Percentiles rank a stretch among this genome's conserved stretches.
Conservation (phyloP, 2,329 filamentous ascomycete species). For the Aureobasidium sp. region DNA sequence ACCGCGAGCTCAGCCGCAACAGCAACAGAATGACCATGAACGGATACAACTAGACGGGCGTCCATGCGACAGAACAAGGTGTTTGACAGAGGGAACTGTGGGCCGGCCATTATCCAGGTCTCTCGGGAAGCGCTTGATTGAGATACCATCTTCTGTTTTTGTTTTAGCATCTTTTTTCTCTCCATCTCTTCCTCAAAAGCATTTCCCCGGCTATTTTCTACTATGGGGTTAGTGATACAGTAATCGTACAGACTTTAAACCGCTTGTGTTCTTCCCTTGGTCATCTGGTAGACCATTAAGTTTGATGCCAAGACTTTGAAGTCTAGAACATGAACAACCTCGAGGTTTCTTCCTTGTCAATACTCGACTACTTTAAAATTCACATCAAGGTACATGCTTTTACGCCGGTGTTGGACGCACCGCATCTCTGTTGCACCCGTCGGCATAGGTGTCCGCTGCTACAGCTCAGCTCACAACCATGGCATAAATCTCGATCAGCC, state of each 20-base stretch:
- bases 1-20: conserved; percentile 92
- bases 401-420: conserved; percentile 10
- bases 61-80: not conserved
- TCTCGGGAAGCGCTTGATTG: conserved; percentile 9
- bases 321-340: not conserved
- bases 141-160: conserved; percentile 18
- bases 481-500: conserved; percentile 17
- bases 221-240: conserved; percentile 1
- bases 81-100: conserved; percentile 8
- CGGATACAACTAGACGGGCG: conserved; percentile 59
- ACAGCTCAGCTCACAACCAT: not conserved
- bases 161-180: conserved; percentile 10
- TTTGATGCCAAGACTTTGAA: conserved; percentile 12
- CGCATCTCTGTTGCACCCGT: conserved; percentile 2
- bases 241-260: not conserved
- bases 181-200: conserved; percentile 9
- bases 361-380: not conserved
- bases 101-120: conserved; percentile 13
- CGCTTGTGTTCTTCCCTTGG: not conserved
- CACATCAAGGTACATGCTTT: conserved; percentile 9
- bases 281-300: not conserved
- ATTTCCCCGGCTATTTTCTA: conserved; percentile 3
- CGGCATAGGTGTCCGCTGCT: conserved; percentile 2
- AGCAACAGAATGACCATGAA: conserved; percentile 99
- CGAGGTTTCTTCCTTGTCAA: not conserved